Base-by-base conservation (phyloP, 2,329 filamentous ascomycete species). In the Xylaria sp. region DNA sequence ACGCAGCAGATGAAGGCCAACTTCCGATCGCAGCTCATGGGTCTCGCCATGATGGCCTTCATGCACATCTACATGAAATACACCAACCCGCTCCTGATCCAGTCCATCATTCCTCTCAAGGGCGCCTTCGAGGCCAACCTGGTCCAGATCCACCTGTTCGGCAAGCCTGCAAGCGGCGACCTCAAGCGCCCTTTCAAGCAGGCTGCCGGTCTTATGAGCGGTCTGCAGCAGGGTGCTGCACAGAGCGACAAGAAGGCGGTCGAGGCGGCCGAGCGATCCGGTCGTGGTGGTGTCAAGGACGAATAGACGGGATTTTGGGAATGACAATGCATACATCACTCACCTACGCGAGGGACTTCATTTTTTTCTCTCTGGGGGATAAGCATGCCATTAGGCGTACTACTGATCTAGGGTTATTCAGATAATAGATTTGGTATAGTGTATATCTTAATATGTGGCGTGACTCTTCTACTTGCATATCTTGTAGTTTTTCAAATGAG, bases 31-130 rank as follows among this genome's bases (percentile, higher is more conserved):
- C 95, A 98, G 85, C 84, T 97, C 77, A 98, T 97, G 93, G 96
- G 96, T 68, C 86, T 99, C 67, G 94, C 88, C 81, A 99, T 99
- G 94, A 98, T 99, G 95, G 90, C 83, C 70, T 93, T 97, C 78
- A 98, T 99, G 95, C 96, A 99, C 85, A 74, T 99, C 70, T 99
- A 98, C 90, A 92, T 99, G 87, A 94, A 97, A 82, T 99, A 98
- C 91, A 98, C 94, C 85, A 99, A 98, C 90, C 96, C 96, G 48
- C 92, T 99, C 60, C 86, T 97, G 78, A 97, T 99, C 85, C 96
- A 99, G 89, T 97, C 92, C 81, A 97, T 99, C 84, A 96, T 99
- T 79, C 96, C 96, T 39, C 86, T 98, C 82, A 99, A 99, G 91
- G 88, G 92, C 79, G 95, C 94, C 53, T 88, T 99, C 82, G 96